Conservation (phyloP, 805 yeast genomes). For the Danielozyma ontarioensis region DNA sequence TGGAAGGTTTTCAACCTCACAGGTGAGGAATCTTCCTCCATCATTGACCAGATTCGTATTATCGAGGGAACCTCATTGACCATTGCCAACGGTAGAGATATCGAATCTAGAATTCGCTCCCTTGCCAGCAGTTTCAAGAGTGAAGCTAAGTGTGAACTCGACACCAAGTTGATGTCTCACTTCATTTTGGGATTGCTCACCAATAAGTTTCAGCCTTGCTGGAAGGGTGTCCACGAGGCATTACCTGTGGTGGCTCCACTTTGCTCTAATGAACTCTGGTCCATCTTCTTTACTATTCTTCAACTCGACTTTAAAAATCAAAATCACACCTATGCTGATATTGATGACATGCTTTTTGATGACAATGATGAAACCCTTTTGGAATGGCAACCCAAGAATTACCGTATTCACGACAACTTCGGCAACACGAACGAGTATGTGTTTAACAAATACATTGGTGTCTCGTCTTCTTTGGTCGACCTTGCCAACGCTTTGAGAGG, state of each 20-base stretch:
- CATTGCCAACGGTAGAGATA: conserved; percentile 80
- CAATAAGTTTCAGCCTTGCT: conserved; percentile 75
- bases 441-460: conserved; percentile 24
- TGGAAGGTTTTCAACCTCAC: conserved; percentile 12
- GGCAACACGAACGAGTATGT: conserved; percentile 16
- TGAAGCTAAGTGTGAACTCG: conserved; percentile 8
- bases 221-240: conserved; percentile 70
- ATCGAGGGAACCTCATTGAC: too few relatives aligned
- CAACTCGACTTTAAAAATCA: conserved; percentile 16
- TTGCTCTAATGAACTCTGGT: conserved; percentile 51
- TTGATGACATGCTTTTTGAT: conserved; percentile 1
- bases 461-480: conserved; percentile 32
- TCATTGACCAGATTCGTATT: conserved; percentile 49
- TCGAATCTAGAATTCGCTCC: conserved; percentile 61
- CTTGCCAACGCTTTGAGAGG: conserved; percentile 32
- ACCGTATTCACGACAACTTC: conserved; percentile 40
- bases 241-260: conserved; percentile 39
- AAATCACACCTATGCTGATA: conserved; percentile 8
- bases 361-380: conserved; percentile 3
- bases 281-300: conserved; percentile 34
- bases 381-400: conserved; percentile 42
- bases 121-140: conserved; percentile 44
- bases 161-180: conserved; percentile 26
- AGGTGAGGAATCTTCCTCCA: conserved; percentile 24
- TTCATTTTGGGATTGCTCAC: conserved; percentile 58